Base-by-base conservation (phyloP, 441 rosid species). In the Hura crepitans region DNA sequence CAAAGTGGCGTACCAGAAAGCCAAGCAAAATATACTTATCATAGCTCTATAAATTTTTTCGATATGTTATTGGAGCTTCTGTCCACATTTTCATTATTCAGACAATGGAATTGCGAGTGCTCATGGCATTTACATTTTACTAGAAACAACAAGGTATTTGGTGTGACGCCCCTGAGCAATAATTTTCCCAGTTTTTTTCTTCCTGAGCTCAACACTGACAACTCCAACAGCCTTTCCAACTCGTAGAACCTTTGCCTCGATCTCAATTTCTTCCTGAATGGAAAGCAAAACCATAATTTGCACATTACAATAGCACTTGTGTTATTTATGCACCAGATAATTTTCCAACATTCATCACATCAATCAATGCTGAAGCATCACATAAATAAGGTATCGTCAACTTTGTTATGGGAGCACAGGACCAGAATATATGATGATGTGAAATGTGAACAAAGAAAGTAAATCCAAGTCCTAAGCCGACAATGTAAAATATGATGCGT, bases 161-260 rank as follows among this genome's bases (percentile, higher is more conserved):
- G 98, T 91, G 70, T 93, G 98, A 28, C 96, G 98, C 6, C 93
- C 96, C 80, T 85, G 96, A 66, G 98, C 98, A 8, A 89, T 80
- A 45, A 89, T 70, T 80, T 88, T 91, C 50, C 96, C 97, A 54
- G 69, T 85, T 50, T 73, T 75, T 75, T 91, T 93, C 87, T 91
- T 91, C 85, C 91, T 85, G 22, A 89, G 49, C 75, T 93, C 96
- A 39, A 91, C 91, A 37, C 85, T 89, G 18, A 72, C 84, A 9
- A 89, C 98, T 55, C 81, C 97, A 14, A 93, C 79, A 43, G 87
- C 84, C 79, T 91, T 93, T 51, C 98, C 97, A 8, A 93, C 88
- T 12, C 98, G 89, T 57, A 89, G 73, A 72, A 78, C 77, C 75
- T 68, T 85, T 9, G 82, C 84, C 58, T 89, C 92, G 8, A 87